Evolutionary conservation across 805 yeast genomes (phyloP), one percentile per base, ranked within the genome.

Genomic region (Saccharomyces mikatae): DNA sequence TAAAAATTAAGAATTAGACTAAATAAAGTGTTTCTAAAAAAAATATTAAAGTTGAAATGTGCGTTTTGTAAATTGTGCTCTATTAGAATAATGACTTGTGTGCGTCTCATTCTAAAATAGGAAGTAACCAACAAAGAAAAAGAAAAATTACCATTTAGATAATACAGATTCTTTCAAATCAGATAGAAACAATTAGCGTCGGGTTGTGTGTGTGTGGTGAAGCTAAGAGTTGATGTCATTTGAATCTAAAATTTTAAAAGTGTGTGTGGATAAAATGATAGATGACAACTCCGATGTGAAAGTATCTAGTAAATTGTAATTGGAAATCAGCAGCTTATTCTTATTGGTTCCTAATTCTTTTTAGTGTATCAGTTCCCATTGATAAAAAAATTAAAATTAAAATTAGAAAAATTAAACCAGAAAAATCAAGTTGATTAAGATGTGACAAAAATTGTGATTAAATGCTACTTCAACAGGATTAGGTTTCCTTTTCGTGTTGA

Each of bases 401-500:
- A 36, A 21, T 36, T 36, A 36, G 44, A 36, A 36, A 36, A 36
- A 36, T 36, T 36, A 36, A 36, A 36, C 44, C 44, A 36, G 44
- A 36, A 36, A 36, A 36, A 36, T 36, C 44, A 36, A 36, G 44
- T 36, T 36, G 44, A 36, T 36, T 36, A 36, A 36, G n/a, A 36
- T 36, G 44, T 36, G 30, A 46, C 48, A 46, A 46, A 46, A 46
- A 46, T 26, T 46, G 14, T 46, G 48, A n/a, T 46, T 46, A 46
- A 46, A 27, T 24, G 30, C 44, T 36, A 36, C 30, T 48, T 13
- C 48, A 46, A 14, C 29, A 28, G 29, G 29, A 46, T 71, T 82
- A 84, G 72, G 84, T 69, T 56, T 87, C 83, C 78, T 86, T 86
- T 79, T 86, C 94, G 77, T 86, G 94, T 77, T 86, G 90, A 74